These are phyloP conservation scores for Wallacemonas collosoma DNA, from an alignment of 208 protist genomes.

Conservation along the genomic window DNA sequence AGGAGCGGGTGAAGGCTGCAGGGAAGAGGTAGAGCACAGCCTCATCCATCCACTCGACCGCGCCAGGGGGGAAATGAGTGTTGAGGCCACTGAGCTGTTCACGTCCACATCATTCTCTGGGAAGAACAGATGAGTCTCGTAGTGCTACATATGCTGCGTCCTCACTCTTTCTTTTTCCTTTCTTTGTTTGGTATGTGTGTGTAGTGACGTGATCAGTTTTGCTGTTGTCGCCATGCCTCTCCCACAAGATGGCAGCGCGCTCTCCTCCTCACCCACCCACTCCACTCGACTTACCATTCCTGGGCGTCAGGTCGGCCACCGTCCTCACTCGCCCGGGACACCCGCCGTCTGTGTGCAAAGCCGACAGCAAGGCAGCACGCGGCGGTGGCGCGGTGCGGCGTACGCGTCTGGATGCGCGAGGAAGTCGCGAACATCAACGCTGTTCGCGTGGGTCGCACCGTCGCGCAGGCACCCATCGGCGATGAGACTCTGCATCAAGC, in stretches of 20 bases:
- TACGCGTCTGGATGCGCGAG: conserved; percentile 23
- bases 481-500: conserved; percentile 48
- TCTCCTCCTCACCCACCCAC: no score
- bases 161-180: not conserved
- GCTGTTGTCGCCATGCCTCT: no score
- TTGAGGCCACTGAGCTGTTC: no score
- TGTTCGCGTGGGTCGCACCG: not conserved
- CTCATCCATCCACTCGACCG: no score
- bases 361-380: conserved; percentile 24
- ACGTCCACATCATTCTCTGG: no score
- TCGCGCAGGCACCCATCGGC: conserved; percentile 21
- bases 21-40: no score
- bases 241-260: no score
- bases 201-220: not conserved
- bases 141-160: not conserved
- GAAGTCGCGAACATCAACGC: conserved; percentile 22
- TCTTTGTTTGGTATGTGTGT: conserved; percentile 12
- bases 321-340: not conserved
- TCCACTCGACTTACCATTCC: no score
- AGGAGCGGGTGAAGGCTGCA: no score
- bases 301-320: no score
- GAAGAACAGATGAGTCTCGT: no score
- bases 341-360: conserved; percentile 20
- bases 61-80: no score
- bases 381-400: not conserved